Percentiles rank a stretch among this genome's conserved stretches.
phyloP scores from a whole-genome alignment of 495 filamentous ascomycete genomes.

The Penicillium argentinense region DNA sequence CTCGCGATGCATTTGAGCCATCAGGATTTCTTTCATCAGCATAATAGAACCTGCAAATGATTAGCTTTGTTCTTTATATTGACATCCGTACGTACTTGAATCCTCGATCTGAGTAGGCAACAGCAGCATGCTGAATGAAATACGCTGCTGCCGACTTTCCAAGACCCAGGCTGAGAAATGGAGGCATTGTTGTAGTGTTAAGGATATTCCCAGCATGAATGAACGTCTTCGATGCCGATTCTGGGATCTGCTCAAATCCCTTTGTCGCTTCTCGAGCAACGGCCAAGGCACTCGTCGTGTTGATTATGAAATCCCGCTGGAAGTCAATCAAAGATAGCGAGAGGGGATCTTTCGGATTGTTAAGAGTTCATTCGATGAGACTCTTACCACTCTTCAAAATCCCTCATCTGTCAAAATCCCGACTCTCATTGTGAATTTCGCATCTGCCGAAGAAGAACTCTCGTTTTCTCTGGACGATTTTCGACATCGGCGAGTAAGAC shows the following conservation, averaged over 20 bases:
- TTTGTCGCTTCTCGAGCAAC: slow-evolving; percentile 44
- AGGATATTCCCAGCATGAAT: slow-evolving; percentile 51
- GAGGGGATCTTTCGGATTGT: slow-evolving; percentile 30
- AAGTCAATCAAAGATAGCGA: slow-evolving; percentile 34
- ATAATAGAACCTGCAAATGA: slow-evolving; percentile 46
- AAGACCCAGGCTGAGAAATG: slow-evolving; percentile 36
- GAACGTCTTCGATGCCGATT: slow-evolving; percentile 38
- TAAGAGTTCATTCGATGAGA: slow-evolving; percentile 5
- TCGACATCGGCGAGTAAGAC: too few relatives aligned
- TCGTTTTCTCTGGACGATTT: too few relatives aligned
- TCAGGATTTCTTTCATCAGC: slow-evolving; percentile 45
- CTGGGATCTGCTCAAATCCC: slow-evolving; percentile 38
- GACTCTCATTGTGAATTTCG: too few relatives aligned
- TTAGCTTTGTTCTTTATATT: slow-evolving; percentile 1
- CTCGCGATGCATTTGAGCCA: slow-evolving; percentile 24
- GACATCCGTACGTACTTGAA: slow-evolving; percentile 40
- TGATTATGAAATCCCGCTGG: slow-evolving; percentile 39
- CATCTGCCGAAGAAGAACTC: too few relatives aligned
- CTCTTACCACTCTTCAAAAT: too few relatives aligned
- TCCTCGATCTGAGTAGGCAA: slow-evolving; percentile 41
- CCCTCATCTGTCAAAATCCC: too few relatives aligned
- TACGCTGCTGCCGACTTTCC: slow-evolving; percentile 48
- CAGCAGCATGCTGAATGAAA: slow-evolving; percentile 40
- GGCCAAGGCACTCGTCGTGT: slow-evolving; percentile 43
- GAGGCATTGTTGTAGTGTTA: slow-evolving; percentile 30